Conservation (phyloP, 2,329 filamentous ascomycete species). For the Ophiostoma triangulosporum region DNA sequence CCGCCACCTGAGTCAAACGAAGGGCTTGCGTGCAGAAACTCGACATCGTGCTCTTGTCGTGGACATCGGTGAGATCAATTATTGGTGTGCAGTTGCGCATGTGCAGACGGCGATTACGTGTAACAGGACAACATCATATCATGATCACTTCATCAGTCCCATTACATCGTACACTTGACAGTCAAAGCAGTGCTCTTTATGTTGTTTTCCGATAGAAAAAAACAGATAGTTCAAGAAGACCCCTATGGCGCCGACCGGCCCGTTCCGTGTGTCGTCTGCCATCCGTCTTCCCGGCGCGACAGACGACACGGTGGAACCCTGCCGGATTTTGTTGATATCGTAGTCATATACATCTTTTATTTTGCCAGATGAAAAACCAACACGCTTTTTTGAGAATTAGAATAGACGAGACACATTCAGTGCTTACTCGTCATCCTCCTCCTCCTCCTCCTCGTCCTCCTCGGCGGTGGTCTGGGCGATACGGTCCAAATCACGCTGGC, state of each 20-base stretch:
- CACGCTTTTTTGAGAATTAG: background rate
- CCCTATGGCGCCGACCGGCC: slow-evolving; percentile 11
- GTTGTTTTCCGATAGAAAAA: slow-evolving; percentile 3
- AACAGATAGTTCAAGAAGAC: slow-evolving; percentile 2
- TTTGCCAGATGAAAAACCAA: background rate
- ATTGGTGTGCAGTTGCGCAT: background rate
- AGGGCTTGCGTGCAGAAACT: background rate
- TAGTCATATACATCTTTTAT: slow-evolving; percentile 3
- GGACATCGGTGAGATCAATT: background rate
- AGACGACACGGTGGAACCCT: background rate
- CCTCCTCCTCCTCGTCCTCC: slow-evolving; percentile 52
- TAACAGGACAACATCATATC: too few relatives aligned
- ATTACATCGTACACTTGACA: too few relatives aligned
- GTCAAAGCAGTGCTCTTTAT: slow-evolving; percentile 2
- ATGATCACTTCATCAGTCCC: too few relatives aligned
- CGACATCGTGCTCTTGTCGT: background rate
- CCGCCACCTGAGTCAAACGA: background rate
- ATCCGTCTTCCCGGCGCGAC: background rate
- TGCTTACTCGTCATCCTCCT: slow-evolving; percentile 43
- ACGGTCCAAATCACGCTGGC: slow-evolving; percentile 98
- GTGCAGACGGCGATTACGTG: too few relatives aligned
- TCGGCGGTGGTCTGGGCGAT: slow-evolving; percentile 71
- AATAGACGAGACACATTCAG: slow-evolving; percentile 18
- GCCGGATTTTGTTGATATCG: background rate
- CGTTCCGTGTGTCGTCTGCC: background rate